Percentiles rank a stretch among this genome's conserved stretches.
Conservation (phyloP, 345 rosid species). For the Erodium maritimum region DNA sequence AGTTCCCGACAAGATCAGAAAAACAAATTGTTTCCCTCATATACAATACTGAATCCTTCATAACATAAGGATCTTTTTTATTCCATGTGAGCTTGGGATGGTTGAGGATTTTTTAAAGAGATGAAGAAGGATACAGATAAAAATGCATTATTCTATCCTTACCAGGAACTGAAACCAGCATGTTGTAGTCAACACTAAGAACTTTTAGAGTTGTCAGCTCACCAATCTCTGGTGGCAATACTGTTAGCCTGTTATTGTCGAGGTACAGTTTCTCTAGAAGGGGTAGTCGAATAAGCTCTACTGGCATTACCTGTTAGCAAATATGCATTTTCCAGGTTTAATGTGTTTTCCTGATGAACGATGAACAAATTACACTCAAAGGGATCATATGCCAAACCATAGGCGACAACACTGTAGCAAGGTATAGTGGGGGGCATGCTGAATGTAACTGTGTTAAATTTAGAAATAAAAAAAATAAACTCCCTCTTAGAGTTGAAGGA, state of each 20-base stretch:
- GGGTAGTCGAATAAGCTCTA: conserved; percentile 68
- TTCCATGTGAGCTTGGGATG: not conserved
- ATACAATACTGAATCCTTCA: not conserved
- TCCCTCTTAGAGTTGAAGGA: no score
- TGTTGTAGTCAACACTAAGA: conserved; percentile 67
- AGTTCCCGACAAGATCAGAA: conserved; percentile 17
- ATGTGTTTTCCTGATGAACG: not conserved
- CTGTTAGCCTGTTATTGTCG: conserved; percentile 63
- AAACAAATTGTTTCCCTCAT: not conserved
- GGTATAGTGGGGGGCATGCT: not conserved
- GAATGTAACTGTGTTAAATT: no score
- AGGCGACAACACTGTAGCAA: no score
- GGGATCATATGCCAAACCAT: not conserved
- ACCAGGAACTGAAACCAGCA: conserved; percentile 90
- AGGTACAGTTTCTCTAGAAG: conserved; percentile 80
- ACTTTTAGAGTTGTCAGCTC: conserved; percentile 58
- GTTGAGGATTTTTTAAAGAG: not conserved
- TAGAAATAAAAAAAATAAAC: no score
- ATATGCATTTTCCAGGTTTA: no score
- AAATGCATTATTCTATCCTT: conserved; percentile 13
- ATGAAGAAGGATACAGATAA: not conserved
- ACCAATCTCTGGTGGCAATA: conserved; percentile 87
- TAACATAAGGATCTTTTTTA: not conserved
- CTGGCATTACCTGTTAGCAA: conserved; percentile 57
- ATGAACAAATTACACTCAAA: not conserved